Percentiles rank a stretch among this genome's conserved stretches.
Evolutionary conservation across 139 green algal genomes (phyloP).

Genomic region (Chlorella sp.): DNA sequence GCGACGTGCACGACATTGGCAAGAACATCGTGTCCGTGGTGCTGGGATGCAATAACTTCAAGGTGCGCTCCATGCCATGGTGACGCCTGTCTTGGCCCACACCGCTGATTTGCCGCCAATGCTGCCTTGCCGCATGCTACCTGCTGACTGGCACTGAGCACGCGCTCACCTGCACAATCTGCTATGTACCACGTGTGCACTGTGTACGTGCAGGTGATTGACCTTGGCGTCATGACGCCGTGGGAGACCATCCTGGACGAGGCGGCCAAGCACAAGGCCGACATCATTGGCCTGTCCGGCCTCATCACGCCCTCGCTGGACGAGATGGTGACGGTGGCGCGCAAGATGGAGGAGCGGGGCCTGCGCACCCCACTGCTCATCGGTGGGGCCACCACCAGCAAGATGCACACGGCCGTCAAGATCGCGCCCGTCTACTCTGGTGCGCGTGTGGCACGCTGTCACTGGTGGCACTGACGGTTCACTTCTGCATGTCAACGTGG

Average conservation of each 20-base stretch:
- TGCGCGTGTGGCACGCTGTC: no score
- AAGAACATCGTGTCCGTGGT: conserved; percentile 99
- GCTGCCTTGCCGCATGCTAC: no score
- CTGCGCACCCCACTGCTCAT: conserved; percentile 92
- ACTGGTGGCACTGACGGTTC: not conserved
- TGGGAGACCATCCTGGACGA: conserved; percentile 94
- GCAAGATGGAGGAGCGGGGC: conserved; percentile 88
- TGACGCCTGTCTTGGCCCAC: no score
- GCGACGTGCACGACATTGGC: conserved; percentile 98
- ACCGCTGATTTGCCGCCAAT: no score
- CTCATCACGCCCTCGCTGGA: conserved; percentile 97
- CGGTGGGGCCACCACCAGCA: conserved; percentile 93
- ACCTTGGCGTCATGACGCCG: conserved; percentile 95
- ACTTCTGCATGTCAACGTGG: not conserved
- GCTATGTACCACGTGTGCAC: not conserved
- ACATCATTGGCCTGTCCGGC: conserved; percentile 94
- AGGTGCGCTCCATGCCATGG: no score
- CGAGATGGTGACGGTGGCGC: conserved; percentile 97
- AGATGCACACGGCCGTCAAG: conserved; percentile 99
- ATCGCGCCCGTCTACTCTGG: conserved; percentile 84
- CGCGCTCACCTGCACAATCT: not conserved
- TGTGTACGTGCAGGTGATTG: conserved; percentile 60
- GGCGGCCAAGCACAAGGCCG: conserved; percentile 81
- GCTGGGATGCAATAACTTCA: conserved; percentile 99
- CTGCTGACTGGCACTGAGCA: no score